Conservation (phyloP, 78 protist genomes). For the Parvularia atlantis region DNA sequence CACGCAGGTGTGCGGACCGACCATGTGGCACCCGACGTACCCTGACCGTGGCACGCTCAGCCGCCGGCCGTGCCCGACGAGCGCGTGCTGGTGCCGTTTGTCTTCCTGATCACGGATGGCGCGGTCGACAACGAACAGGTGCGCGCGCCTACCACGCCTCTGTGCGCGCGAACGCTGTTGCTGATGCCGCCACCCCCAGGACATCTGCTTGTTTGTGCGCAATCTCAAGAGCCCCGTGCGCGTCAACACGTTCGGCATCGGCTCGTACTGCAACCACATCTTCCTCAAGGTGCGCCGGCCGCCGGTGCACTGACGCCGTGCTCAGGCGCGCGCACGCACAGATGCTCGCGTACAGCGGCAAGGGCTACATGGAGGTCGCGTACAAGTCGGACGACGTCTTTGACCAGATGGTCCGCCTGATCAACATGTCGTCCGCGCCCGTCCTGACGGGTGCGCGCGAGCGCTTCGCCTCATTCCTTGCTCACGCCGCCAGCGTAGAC, state of each 20-base stretch:
- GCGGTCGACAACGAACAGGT: neutral
- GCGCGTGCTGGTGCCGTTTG: neutral
- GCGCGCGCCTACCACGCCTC: no score
- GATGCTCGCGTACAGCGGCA: neutral
- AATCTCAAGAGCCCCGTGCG: neutral
- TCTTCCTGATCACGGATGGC: neutral
- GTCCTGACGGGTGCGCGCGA: no score
- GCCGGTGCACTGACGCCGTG: neutral
- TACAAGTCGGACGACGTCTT: neutral
- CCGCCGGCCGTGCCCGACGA: no score
- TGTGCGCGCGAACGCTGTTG: no score
- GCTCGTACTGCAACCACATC: neutral
- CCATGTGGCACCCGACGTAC: no score
- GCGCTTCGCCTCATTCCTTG: neutral
- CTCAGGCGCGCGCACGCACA: neutral
- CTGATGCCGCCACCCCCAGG: no score
- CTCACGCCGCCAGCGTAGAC: neutral
- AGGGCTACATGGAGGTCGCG: neutral
- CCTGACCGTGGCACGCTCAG: no score
- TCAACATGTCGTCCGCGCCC: neutral
- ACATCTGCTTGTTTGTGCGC: neutral
- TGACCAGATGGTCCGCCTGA: neutral
- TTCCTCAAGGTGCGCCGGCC: neutral
- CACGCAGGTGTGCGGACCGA: no score
- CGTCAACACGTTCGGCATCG: neutral